Evolutionary conservation across 2,329 filamentous ascomycete genomes (phyloP), one percentile per base, ranked within the genome.

Genomic region (Calonectria hawksworthii): DNA sequence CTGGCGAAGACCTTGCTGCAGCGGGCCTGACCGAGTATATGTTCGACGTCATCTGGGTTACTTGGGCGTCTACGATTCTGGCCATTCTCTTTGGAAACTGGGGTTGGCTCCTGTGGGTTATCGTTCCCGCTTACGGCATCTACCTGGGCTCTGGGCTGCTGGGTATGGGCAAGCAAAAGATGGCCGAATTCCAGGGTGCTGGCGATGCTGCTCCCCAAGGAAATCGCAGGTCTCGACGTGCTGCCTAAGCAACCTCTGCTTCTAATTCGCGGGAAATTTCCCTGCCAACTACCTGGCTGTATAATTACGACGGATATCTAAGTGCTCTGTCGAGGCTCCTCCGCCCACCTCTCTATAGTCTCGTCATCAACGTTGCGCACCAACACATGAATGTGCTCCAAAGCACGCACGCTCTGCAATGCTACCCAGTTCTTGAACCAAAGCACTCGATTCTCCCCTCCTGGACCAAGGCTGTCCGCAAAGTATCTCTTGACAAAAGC

Each of bases 381-480:
- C 80, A 94, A 82, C 41, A 99, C 92, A 85, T 99, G 96, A 81
- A 98, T 93, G 84, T 98, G 96, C 86, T 98, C 96, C 61, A 98
- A 88, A 3, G 94, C 91, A 80, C 96, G 92, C 52, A 98, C 94
- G 80, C 95, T 98, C 87, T 98, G 98, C 83, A 98, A 86, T 32
- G 93, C 92, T 74, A 92, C 93, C 96, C 96, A 98, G 80, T 98
- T 98, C 89, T 96, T 98, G 86, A 98, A 98, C 95, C 96, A 99
- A 75, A 96, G 83, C 56, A 93, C 91, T 64, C 86, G 87, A 8
- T 88, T 85, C 72, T 86, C 84, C n/a, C 88, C 89, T 4, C 84
- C 86, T 0, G 84, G 83, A 0, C 88, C 89, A 16, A 94, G 85
- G 36, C 84, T 86, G n/a, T 90, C 87, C 41, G 90, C 86, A 82